These are phyloP conservation scores for Fusarium sambucinum DNA, from an alignment of 2,329 filamentous ascomycete species.

Conservation along the genomic window DNA sequence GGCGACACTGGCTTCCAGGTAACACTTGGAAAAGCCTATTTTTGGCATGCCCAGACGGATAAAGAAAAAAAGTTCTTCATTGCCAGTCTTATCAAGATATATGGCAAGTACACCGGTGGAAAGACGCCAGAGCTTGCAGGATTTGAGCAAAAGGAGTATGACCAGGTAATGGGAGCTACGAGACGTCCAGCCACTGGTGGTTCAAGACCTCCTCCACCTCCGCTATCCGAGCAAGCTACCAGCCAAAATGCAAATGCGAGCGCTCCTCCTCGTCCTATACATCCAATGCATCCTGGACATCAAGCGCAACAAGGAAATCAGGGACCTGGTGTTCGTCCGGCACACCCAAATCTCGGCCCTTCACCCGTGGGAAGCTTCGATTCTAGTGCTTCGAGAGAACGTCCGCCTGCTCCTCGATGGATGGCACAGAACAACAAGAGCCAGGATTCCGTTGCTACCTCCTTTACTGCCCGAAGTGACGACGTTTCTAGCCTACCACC, in stretches of 20 bases:
- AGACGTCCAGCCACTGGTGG: conserved; percentile 53
- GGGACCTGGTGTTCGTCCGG: conserved; percentile 49
- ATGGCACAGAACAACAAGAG: conserved; percentile 66
- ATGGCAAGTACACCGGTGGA: conserved; percentile 93
- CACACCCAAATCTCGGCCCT: conserved; percentile 56
- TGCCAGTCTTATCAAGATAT: conserved; percentile 95
- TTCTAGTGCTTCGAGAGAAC: conserved; percentile 57
- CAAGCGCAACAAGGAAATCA: conserved; percentile 27
- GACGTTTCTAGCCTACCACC: conserved; percentile 64
- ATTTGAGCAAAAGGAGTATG: conserved; percentile 83
- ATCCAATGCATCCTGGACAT: conserved; percentile 32
- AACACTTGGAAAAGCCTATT: conserved; percentile 93
- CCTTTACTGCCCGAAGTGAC: conserved; percentile 62
- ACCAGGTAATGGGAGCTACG: conserved; percentile 75
- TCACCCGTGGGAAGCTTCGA: conserved; percentile 67
- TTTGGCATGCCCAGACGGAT: conserved; percentile 91
- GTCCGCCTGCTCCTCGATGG: conserved; percentile 60
- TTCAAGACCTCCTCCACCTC: conserved; percentile 46
- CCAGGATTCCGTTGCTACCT: conserved; percentile 67
- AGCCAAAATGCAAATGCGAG: conserved; percentile 27
- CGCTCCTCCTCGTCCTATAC: conserved; percentile 36
- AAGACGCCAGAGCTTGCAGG: conserved; percentile 82
- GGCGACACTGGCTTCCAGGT: conserved; percentile 87
- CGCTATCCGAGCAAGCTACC: conserved; percentile 44
- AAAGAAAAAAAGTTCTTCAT: conserved; percentile 99